Conservation (phyloP, 495 filamentous ascomycete genomes). For the Trichoderma asperelloides region DNA sequence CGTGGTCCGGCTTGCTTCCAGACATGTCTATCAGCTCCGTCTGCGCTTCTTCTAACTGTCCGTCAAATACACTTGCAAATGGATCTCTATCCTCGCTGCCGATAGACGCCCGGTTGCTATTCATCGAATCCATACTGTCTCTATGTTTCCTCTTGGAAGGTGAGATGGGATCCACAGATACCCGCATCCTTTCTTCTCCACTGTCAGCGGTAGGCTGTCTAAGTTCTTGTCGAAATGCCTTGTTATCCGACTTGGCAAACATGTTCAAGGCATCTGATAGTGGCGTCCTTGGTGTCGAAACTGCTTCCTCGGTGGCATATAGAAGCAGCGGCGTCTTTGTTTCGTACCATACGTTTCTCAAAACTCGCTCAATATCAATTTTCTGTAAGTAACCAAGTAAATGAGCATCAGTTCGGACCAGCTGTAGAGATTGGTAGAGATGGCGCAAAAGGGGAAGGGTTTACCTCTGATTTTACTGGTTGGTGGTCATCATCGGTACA, state of each 20-base stretch:
- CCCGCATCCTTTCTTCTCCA: background rate
- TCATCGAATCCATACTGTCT: conserved; percentile 28
- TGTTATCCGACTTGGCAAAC: conserved; percentile 37
- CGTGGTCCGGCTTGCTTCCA: background rate
- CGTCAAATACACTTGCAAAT: conserved; percentile 12
- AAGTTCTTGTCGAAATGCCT: conserved; percentile 34
- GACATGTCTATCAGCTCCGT: conserved; percentile 11
- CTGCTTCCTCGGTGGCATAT: conserved; percentile 33
- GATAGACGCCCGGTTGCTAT: conserved; percentile 26
- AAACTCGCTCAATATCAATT: conserved; percentile 13
- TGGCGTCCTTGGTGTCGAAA: conserved; percentile 23
- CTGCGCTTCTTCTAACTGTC: conserved; percentile 3
- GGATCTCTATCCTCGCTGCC: conserved; percentile 11
- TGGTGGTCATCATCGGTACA: conserved; percentile 14
- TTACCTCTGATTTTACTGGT: conserved; percentile 28
- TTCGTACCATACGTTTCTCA: conserved; percentile 23
- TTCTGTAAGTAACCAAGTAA: background rate
- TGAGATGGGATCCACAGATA: conserved; percentile 5
- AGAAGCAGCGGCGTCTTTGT: conserved; percentile 29
- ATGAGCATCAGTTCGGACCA: background rate
- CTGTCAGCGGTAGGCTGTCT: conserved; percentile 14
- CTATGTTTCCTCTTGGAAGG: conserved; percentile 19
- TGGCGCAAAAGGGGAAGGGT: background rate
- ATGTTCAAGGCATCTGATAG: conserved; percentile 30
- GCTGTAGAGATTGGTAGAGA: background rate